Conservation (phyloP, 495 filamentous ascomycete species). For the Xylaria venustula region DNA sequence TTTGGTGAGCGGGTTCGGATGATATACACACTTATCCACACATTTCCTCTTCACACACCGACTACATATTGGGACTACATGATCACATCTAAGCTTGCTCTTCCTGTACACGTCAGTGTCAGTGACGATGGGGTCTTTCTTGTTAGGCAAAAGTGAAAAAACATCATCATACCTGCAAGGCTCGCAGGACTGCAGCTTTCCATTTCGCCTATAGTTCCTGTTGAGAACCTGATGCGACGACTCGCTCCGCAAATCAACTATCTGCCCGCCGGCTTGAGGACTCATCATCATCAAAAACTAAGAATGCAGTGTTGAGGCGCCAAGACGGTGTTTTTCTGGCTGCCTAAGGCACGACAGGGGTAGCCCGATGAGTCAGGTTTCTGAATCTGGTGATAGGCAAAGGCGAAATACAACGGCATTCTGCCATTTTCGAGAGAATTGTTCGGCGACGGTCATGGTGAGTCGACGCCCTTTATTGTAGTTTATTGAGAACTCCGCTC, state of each 20-base stretch:
- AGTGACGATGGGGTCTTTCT: neutral
- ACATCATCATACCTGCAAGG: slow-evolving; percentile 15
- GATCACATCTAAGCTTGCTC: slow-evolving; percentile 34
- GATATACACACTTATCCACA: slow-evolving; percentile 30
- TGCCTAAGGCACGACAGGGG: slow-evolving; percentile 14
- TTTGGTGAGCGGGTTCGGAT: slow-evolving; percentile 32
- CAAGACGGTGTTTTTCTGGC: neutral
- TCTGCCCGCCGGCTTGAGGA: slow-evolving; percentile 26
- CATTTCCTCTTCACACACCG: slow-evolving; percentile 31
- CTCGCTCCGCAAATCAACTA: slow-evolving; percentile 27
- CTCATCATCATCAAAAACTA: slow-evolving; percentile 17
- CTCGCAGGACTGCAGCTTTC: slow-evolving; percentile 29
- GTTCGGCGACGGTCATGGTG: neutral
- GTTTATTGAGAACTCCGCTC: slow-evolving; percentile 4
- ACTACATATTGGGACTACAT: slow-evolving; percentile 31
- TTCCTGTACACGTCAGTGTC: slow-evolving; percentile 24
- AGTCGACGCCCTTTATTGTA: slow-evolving; percentile 6
- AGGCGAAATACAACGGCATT: neutral
- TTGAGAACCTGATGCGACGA: slow-evolving; percentile 19
- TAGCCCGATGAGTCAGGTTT: slow-evolving; percentile 1
- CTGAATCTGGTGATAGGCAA: neutral
- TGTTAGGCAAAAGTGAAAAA: neutral
- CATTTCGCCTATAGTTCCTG: slow-evolving; percentile 30
- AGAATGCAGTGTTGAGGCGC: neutral
- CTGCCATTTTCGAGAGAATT: slow-evolving; percentile 4